phyloP scores from a whole-genome alignment of 2,329 filamentous ascomycete species.

The Aureobasidium vineae region DNA sequence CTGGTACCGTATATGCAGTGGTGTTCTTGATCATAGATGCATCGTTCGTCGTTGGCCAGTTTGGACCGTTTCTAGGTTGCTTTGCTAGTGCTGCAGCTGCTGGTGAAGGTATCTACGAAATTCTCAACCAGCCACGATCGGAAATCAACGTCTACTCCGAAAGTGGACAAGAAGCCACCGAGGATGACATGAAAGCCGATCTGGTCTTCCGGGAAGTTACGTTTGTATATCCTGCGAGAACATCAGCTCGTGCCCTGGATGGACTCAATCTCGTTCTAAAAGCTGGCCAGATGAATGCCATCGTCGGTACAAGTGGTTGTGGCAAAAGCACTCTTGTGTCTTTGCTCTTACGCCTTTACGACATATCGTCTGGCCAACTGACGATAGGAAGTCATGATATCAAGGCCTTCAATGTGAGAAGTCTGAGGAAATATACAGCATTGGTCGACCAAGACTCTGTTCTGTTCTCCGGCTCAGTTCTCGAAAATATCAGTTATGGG shows the following conservation, averaged over 20 bases:
- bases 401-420: constrained; percentile 38
- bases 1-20: constrained; percentile 60
- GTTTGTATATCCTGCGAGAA: constrained; percentile 48
- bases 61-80: constrained; percentile 61
- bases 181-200: constrained; percentile 31
- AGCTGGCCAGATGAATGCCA: constrained; percentile 45
- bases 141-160: constrained; percentile 43
- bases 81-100: constrained; percentile 55
- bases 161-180: constrained; percentile 30
- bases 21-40: constrained; percentile 64
- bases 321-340: constrained; percentile 48
- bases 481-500: constrained; percentile 48
- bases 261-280: constrained; percentile 40
- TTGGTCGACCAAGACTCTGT: constrained; percentile 49
- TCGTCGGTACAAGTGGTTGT: constrained; percentile 48
- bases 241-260: constrained; percentile 43
- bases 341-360: constrained; percentile 45
- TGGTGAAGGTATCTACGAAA: constrained; percentile 46
- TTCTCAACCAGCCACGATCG: constrained; percentile 44
- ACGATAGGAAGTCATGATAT: constrained; percentile 44
- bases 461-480: constrained; percentile 47
- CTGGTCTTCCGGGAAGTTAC: constrained; percentile 42
- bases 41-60: constrained; percentile 61
- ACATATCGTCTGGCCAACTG: constrained; percentile 43
- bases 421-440: constrained; percentile 44